Evolutionary conservation across 2,329 filamentous ascomycete genomes (phyloP).

Genomic region (Fusarium nanum): DNA sequence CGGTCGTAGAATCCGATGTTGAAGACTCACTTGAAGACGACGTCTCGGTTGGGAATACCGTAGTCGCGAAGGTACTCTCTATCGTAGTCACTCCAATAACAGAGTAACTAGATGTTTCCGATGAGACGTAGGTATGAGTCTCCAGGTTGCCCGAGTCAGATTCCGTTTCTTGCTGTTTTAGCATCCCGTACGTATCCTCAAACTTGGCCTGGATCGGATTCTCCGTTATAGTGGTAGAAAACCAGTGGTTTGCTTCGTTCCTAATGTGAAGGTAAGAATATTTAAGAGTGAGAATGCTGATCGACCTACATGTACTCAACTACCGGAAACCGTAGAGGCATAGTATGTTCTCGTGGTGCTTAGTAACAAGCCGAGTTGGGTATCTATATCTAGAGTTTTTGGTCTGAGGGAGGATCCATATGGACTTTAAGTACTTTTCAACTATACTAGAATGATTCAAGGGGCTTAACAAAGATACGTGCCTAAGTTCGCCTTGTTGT

Average conservation of each 20-base stretch:
- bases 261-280: neutral
- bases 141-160: neutral
- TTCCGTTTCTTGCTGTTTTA: neutral
- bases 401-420: fast-evolving
- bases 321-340: neutral
- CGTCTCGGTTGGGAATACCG: neutral
- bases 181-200: neutral
- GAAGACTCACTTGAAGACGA: neutral
- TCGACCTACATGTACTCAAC: neutral
- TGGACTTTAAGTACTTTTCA: neutral
- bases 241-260: neutral
- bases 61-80: neutral
- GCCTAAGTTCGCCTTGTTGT: neutral
- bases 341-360: neutral
- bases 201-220: neutral
- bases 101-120: neutral
- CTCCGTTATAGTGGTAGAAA: too few relatives aligned
- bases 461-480: neutral
- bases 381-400: too few relatives aligned
- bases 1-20: neutral
- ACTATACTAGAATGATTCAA: slow-evolving; percentile 25
- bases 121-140: neutral
- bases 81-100: neutral
- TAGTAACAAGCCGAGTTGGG: too few relatives aligned
- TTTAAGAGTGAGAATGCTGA: neutral